phyloP scores from a whole-genome alignment of 305 asterid species.

The Euphrasia arctica region DNA sequence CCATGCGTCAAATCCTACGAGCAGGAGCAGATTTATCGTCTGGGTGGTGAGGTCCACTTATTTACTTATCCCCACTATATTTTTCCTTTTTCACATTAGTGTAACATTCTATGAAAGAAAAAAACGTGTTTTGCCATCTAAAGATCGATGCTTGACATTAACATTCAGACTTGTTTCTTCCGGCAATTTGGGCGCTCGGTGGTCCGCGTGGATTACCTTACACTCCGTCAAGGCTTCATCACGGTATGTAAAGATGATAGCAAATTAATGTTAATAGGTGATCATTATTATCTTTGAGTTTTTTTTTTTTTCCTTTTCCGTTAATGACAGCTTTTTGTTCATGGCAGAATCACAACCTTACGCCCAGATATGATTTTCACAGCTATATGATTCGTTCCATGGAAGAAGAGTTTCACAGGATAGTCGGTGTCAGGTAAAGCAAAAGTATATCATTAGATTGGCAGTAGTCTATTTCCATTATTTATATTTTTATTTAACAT shows the following conservation, averaged over 20 bases:
- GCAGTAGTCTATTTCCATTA: background rate
- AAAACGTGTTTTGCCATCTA: background rate
- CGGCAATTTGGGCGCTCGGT: conserved; percentile 72
- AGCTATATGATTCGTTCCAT: conserved; percentile 81
- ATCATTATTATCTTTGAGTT: background rate
- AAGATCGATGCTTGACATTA: background rate
- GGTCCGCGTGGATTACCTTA: conserved; percentile 70
- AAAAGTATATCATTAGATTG: background rate
- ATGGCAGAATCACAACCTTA: conserved; percentile 83
- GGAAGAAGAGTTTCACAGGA: conserved; percentile 85
- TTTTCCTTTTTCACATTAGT: background rate
- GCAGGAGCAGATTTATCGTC: conserved; percentile 44
- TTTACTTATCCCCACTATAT: background rate
- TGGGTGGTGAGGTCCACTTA: conserved; percentile 57
- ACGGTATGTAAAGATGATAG: conserved; percentile 36
- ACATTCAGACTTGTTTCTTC: conserved; percentile 60
- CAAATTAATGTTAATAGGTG: background rate
- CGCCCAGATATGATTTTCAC: conserved; percentile 79
- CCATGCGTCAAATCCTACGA: conserved; percentile 53
- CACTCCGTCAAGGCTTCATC: conserved; percentile 75
- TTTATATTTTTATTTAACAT: background rate
- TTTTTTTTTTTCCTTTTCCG: too few species aligned
- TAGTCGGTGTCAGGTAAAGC: conserved; percentile 72
- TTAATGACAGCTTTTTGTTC: conserved; percentile 30
- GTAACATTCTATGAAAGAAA: background rate